A percentile compares a stretch with the other conserved stretches of the same genome.
Evolutionary conservation across 73 alveolate genomes (phyloP).

Genomic region (Blepharisma stoltei): DNA sequence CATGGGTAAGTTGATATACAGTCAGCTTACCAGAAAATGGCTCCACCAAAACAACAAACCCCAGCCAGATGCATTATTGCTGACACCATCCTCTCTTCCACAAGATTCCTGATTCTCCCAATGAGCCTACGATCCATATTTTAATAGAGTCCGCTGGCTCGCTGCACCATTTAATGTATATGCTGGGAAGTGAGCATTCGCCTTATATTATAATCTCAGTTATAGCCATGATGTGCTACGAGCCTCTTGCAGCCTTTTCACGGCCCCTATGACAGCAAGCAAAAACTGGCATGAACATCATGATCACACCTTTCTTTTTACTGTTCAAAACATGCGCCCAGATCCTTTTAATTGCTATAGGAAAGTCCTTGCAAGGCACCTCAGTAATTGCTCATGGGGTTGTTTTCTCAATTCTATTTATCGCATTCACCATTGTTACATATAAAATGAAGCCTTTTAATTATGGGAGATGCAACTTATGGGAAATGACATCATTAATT

Average conservation of each 20-base stretch:
- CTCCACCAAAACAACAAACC: too few relatives aligned
- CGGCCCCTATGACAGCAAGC: constrained; percentile 30
- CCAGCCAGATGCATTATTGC: too few relatives aligned
- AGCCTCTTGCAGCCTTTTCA: constrained; percentile 30
- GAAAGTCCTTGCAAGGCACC: constrained; percentile 4
- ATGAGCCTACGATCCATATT: too few relatives aligned
- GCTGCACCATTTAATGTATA: too few relatives aligned
- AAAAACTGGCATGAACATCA: constrained; percentile 17
- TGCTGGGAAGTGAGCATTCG: constrained; percentile 28
- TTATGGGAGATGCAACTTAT: constrained; percentile 24
- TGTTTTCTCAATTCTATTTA: not conserved
- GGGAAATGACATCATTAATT: constrained; percentile 10
- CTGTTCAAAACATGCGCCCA: constrained; percentile 20
- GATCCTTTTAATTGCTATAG: constrained; percentile 16
- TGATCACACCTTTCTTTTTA: constrained; percentile 1
- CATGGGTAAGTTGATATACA: too few relatives aligned
- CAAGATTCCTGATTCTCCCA: too few relatives aligned
- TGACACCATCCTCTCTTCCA: too few relatives aligned
- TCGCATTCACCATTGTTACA: not conserved
- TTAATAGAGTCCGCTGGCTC: too few relatives aligned
- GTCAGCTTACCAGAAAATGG: too few relatives aligned
- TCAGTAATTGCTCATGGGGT: constrained; percentile 30
- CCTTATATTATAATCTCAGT: not conserved
- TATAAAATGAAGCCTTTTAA: constrained; percentile 30
- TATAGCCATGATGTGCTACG: constrained; percentile 3